Evolutionary conservation across 2,329 filamentous ascomycete species (phyloP).

Genomic region (Thelonectria olida): DNA sequence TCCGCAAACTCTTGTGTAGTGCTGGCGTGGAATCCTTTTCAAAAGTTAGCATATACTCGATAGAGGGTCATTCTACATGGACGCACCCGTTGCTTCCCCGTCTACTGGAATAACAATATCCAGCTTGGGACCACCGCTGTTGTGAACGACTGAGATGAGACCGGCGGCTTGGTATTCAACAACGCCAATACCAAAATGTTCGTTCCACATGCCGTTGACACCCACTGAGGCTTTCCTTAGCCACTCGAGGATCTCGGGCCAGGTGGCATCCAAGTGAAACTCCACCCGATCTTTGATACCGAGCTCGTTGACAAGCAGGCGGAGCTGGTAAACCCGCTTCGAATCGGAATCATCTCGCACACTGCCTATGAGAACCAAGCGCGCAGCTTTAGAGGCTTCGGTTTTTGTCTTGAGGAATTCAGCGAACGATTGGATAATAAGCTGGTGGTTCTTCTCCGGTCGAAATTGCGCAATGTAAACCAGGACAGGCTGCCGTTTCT

Average conservation of each 20-base stretch:
- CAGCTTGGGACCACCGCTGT: conserved; percentile 90
- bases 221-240: conserved; percentile 81
- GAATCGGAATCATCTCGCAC: conserved; percentile 87
- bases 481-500: conserved; percentile 74
- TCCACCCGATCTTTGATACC: conserved; percentile 84
- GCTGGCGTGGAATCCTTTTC: conserved; percentile 82
- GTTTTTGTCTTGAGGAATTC: conserved; percentile 70
- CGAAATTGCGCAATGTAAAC: conserved; percentile 98
- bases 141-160: conserved; percentile 89
- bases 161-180: conserved; percentile 98
- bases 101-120: conserved; percentile 90
- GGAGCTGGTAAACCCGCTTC: conserved; percentile 86
- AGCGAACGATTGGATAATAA: conserved; percentile 87
- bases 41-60: not conserved
- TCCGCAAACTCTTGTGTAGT: conserved; percentile 81
- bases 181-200: conserved; percentile 98
- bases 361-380: conserved; percentile 86
- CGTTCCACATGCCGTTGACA: conserved; percentile 99
- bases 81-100: conserved; percentile 78
- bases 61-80: not conserved
- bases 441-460: conserved; percentile 93
- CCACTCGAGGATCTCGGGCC: conserved; percentile 86
- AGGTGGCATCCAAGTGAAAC: conserved; percentile 90
- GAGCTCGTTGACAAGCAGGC: conserved; percentile 86
- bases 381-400: conserved; percentile 63